Evolutionary conservation across 2,329 filamentous ascomycete species (phyloP).

Genomic region (Hypoxylon sp.): DNA sequence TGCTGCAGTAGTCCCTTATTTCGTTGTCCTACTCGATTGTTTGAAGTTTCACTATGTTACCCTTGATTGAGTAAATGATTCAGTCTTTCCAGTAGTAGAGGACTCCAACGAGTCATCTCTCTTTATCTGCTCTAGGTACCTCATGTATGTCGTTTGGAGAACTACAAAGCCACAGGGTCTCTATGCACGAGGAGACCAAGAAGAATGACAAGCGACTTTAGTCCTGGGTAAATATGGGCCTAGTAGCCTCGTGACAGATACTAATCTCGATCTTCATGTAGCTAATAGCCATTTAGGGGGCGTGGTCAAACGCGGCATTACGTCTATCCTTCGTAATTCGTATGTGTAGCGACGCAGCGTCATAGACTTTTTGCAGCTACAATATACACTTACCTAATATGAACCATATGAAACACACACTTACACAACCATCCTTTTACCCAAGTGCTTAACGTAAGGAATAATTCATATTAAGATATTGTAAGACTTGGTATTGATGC

Average conservation of each 20-base stretch:
- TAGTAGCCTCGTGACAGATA: constrained; percentile 25
- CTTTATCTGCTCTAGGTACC: neutral
- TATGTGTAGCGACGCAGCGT: constrained; percentile 23
- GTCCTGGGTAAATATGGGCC: constrained; percentile 12
- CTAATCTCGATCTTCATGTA: constrained; percentile 35
- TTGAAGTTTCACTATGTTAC: constrained; percentile 4
- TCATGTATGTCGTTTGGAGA: neutral
- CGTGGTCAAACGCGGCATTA: constrained; percentile 34
- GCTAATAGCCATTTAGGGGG: constrained; percentile 16
- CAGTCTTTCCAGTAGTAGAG: neutral
- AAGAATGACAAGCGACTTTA: neutral
- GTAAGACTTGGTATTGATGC: neutral
- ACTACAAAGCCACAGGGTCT: neutral
- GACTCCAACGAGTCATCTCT: neutral
- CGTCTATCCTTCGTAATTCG: constrained; percentile 32
- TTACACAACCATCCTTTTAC: neutral
- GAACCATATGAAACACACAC: constrained; percentile 9
- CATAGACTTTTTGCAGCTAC: constrained; percentile 34
- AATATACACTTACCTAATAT: constrained; percentile 22
- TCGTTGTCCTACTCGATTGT: constrained; percentile 6
- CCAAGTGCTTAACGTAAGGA: neutral
- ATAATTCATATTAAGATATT: constrained; percentile 4
- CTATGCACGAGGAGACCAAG: neutral
- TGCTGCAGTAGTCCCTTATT: neutral
- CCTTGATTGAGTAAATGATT: neutral